Base-by-base conservation (phyloP, 345 rosid genomes). In the Balakata baccata region DNA sequence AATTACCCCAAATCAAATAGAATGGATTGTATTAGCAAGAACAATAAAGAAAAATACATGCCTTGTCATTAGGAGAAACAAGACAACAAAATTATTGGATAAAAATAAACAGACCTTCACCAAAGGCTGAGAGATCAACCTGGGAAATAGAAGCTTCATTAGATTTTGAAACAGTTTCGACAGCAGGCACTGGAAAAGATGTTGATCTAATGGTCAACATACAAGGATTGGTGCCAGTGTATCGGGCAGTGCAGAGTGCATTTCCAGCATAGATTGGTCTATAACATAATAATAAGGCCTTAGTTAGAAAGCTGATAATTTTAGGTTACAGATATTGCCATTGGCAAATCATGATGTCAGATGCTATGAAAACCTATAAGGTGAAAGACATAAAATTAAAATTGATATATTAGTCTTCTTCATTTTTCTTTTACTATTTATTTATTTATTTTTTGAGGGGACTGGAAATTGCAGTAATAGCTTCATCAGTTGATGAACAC, bases 261-360 rank as follows among this genome's bases (percentile, higher is more conserved):
- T 95, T 95, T 82, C 99, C 99, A 12, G 99, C 99, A 85, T 93
- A 95, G 75, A 95, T 93, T 66, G 99, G 99, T 88, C 99, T 95
- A 87, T 56, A 62, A 75, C 64, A 74, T 47, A 57, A 68, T 64
- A 62, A 64, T 1, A 74, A 53, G 51, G 66, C 23, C 43, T 54
- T 45, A 52, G 23, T 47, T 69, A 64, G 53, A 49, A 20, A 78
- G 70, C 74, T 43, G 20, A 41, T 45, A 5, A 71, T 18, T 62
- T 72, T 52, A 61, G 54, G 46, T 52, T 43, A 20, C 37, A 65
- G 47, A 20, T 64, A 41, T 46, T 5, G 34, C 17, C 41, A 46
- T 46, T 7, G 14, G 41, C 11, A 43, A 6, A 71, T 59, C 49
- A 41, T 14, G 68, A 64, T 43, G 11, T 29, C 34, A 18, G 64